Conservation (phyloP, 495 filamentous ascomycete genomes). For the Lindgomyces ingoldianus region DNA sequence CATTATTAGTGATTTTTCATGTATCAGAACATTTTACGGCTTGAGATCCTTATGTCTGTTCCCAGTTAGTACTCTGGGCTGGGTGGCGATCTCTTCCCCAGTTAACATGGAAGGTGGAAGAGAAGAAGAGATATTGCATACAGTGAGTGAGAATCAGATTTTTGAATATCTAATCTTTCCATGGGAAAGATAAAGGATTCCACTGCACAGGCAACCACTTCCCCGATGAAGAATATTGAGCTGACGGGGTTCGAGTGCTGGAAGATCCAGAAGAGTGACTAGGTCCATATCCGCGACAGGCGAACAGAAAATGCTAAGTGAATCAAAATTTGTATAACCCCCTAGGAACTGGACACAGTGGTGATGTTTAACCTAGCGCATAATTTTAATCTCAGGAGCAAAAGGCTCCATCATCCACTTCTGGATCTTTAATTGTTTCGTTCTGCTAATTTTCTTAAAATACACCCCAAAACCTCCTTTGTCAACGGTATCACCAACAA, state of each 20-base stretch:
- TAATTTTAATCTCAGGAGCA: conserved; percentile 2
- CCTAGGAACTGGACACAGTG: conserved; percentile 15
- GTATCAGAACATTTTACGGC: conserved; percentile 24
- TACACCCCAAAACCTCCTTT: conserved; percentile 9
- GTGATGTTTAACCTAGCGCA: conserved; percentile 5
- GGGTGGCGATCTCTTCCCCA: neutral
- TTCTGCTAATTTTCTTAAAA: conserved; percentile 11
- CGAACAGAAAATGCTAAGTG: neutral
- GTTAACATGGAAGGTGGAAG: too few relatives aligned
- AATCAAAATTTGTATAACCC: conserved; percentile 3
- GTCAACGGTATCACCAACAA: neutral
- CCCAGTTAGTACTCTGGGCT: neutral
- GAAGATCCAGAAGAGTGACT: conserved; percentile 1
- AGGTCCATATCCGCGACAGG: conserved; percentile 26
- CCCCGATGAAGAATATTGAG: neutral
- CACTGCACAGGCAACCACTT: conserved; percentile 1
- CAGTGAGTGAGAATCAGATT: too few relatives aligned
- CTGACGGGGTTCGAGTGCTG: neutral
- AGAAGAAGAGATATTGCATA: conserved; percentile 8
- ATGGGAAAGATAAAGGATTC: conserved; percentile 1
- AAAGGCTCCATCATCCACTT: conserved; percentile 7
- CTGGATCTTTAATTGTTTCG: conserved; percentile 9
- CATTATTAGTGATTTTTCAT: neutral
- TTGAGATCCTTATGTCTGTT: conserved; percentile 27
- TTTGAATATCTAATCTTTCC: too few relatives aligned